A percentile compares a stretch with the other conserved stretches of the same genome.
Evolutionary conservation across 148 eudicot species (phyloP).

Genomic region (Polygonum maritimum): DNA sequence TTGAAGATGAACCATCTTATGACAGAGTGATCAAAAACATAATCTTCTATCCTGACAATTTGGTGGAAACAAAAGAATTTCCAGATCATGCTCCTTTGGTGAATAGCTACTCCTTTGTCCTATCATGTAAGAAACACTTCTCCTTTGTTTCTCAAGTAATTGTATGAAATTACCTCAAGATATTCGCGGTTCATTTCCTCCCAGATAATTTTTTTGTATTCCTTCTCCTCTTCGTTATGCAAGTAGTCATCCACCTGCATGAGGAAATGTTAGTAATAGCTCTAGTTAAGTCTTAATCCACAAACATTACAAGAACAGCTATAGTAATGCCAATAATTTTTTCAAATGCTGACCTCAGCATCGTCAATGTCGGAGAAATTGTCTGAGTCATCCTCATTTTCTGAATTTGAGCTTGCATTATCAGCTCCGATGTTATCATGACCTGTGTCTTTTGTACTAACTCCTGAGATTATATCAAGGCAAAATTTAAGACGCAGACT

Average conservation of each 20-base stretch:
- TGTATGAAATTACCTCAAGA: constrained; percentile 38
- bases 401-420: constrained; percentile 17
- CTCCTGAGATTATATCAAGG: constrained; percentile 21
- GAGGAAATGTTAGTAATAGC: not conserved
- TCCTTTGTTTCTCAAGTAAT: not conserved
- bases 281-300: not conserved
- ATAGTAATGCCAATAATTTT: not conserved
- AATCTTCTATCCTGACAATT: not conserved
- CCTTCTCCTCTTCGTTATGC: constrained; percentile 64
- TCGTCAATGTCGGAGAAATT: constrained; percentile 69
- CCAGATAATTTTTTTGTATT: constrained; percentile 52
- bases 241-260: constrained; percentile 60
- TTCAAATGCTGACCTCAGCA: constrained; percentile 36
- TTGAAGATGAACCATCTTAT: too few relatives aligned
- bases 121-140: too few relatives aligned
- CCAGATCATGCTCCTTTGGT: not conserved
- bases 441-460: constrained; percentile 17
- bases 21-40: not conserved
- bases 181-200: constrained; percentile 71
- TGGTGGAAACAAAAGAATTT: not conserved
- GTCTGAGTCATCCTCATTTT: constrained; percentile 42
- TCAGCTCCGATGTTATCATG: constrained; percentile 21
- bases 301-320: not conserved
- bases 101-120: too few relatives aligned
- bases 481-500: not conserved